Evolutionary conservation across 139 green algal species (phyloP), one percentile per base, ranked within the genome.

Genomic region (Chlamydomonas schloesseri): DNA sequence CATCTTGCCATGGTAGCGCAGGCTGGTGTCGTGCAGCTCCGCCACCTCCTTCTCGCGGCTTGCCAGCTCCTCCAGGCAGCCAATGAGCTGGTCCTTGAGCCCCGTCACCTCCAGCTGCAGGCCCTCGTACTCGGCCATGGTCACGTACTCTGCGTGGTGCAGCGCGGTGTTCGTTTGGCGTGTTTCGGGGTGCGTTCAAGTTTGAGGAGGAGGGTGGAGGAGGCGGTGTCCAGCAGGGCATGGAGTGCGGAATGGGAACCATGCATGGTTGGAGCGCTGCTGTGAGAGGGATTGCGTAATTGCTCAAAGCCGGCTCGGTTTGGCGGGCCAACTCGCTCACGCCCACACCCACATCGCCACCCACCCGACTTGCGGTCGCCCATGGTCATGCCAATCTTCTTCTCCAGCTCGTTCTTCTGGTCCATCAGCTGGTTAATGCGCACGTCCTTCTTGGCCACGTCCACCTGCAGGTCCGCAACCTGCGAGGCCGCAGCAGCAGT

Each of bases 51-150:
- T 62, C 86, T 94, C 91, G 17, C 91, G 74, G 15, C 86, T 70
- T 6, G 70, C 74, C 64, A 94, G 87, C 90, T 93, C 90, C 85
- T 93, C 92, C 83, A 94, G 68, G 50, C 33, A 42, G 11, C 42
- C 34, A 18, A 86, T 71, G 71, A 95, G 88, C 91, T 93, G 88
- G 80, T 91, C 88, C 79, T 94, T 92, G 24, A 94, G 76, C 62
- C 76, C 82, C 60, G 53, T 33, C 15, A 82, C 34, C 86, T 93
- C 87, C 36, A 90, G 72, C 68, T 77, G 71, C 73, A 91, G 15
- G 15, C 90, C 87, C 36, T 94, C 90, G 71, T 93, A 91, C 84
- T 93, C 90, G 14, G 74, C 73, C 26, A 90, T 81, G 34, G 90
- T 81, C 74, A 94, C 87, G 65, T 87, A 91, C 72, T 91, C 87